Evolutionary conservation across 805 yeast genomes (phyloP).

Genomic region (Jamesozyma spencerorum): DNA sequence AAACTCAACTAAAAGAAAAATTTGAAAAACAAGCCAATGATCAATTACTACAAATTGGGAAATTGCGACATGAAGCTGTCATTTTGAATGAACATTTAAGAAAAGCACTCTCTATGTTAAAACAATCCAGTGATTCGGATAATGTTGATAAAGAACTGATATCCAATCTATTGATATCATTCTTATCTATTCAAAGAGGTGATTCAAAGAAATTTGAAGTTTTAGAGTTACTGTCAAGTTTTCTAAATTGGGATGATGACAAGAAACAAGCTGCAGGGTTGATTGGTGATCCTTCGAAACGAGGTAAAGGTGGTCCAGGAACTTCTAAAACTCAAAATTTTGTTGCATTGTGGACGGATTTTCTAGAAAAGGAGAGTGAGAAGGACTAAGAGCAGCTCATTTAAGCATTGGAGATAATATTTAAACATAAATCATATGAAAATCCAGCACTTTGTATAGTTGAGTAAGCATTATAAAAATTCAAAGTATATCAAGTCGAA

Average conservation of each 20-base stretch:
- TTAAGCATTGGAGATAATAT: no score
- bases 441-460: no score
- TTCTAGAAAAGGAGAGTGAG: conserved; percentile 61
- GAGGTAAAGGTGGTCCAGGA: conserved; percentile 8
- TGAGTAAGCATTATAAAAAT: no score
- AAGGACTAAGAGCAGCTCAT: conserved; percentile 7
- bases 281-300: conserved; percentile 14
- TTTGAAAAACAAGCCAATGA: conserved; percentile 51
- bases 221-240: conserved; percentile 69
- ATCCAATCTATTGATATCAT: conserved; percentile 76
- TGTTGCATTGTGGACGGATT: conserved; percentile 73
- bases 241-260: conserved; percentile 81
- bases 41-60: conserved; percentile 75
- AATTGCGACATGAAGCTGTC: conserved; percentile 88
- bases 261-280: conserved; percentile 71
- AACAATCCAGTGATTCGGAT: conserved; percentile 64
- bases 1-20: conserved; percentile 23
- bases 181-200: conserved; percentile 79
- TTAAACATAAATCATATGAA: no score
- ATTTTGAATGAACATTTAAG: conserved; percentile 89
- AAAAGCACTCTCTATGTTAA: conserved; percentile 80
- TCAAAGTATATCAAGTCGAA: no score
- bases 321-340: conserved; percentile 43
- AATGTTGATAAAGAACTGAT: conserved; percentile 82
- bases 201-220: conserved; percentile 94